phyloP scores from a whole-genome alignment of 805 yeast genomes.

The Kluyveromyces siamensis region DNA sequence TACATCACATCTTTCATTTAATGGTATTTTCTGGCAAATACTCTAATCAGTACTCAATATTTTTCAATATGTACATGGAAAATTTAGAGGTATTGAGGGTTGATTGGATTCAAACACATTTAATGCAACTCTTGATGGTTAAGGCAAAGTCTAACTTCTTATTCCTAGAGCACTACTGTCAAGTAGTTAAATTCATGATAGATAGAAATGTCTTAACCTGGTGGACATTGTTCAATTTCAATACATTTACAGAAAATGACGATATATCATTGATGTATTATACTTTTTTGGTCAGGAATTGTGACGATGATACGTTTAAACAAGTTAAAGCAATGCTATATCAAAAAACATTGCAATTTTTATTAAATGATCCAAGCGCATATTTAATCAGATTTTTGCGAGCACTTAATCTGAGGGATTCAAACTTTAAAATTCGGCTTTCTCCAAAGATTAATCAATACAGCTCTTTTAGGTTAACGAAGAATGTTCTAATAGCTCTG shows the following conservation, averaged over 20 bases:
- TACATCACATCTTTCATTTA: slow-evolving; percentile 7
- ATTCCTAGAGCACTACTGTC: slow-evolving; percentile 20
- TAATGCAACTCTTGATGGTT: slow-evolving; percentile 15
- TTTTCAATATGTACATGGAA: slow-evolving; percentile 4
- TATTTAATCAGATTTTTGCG: slow-evolving; percentile 9
- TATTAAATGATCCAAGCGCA: slow-evolving; percentile 6
- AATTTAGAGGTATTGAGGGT: slow-evolving; percentile 5
- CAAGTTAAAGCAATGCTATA: slow-evolving; percentile 16
- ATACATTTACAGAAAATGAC: slow-evolving; percentile 10
- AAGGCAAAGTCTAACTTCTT: slow-evolving; percentile 8
- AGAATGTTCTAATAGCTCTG: slow-evolving; percentile 10
- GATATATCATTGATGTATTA: slow-evolving; percentile 11
- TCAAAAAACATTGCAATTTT: not conserved
- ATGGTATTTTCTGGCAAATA: slow-evolving; percentile 1
- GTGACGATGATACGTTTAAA: slow-evolving; percentile 17
- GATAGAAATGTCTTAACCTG: slow-evolving; percentile 17
- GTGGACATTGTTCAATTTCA: slow-evolving; percentile 26
- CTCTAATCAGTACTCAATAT: not conserved
- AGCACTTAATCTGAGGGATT: slow-evolving; percentile 14
- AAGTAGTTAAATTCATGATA: slow-evolving; percentile 16
- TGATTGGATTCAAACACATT: slow-evolving; percentile 17
- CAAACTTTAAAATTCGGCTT: slow-evolving; percentile 3
- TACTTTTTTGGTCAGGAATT: slow-evolving; percentile 10
- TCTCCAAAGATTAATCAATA: not conserved
- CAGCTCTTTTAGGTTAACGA: slow-evolving; percentile 5